phyloP scores from a whole-genome alignment of 257 asterid genomes.

The Ophiorrhiza pumila region DNA sequence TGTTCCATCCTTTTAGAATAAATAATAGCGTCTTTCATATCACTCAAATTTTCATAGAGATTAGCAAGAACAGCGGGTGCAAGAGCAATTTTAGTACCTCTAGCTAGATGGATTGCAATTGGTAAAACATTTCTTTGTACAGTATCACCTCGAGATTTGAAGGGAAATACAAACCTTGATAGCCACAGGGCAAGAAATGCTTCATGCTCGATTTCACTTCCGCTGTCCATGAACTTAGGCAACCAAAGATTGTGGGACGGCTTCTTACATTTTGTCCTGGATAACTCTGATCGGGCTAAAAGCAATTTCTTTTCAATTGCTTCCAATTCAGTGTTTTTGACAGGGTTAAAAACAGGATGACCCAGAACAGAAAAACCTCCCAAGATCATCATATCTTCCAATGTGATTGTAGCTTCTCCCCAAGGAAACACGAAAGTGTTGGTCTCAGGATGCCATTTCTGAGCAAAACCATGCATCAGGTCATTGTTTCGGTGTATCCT shows the following conservation, averaged over 20 bases:
- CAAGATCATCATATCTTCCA: slow-evolving; percentile 39
- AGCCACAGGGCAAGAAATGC: slow-evolving; percentile 46
- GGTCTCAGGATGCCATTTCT: slow-evolving; percentile 39
- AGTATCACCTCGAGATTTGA: slow-evolving; percentile 10
- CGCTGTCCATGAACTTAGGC: slow-evolving; percentile 25
- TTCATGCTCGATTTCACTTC: slow-evolving; percentile 33
- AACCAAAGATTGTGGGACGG: slow-evolving; percentile 27
- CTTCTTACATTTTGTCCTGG: not conserved
- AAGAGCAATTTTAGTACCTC: slow-evolving; percentile 35
- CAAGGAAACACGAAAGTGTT: slow-evolving; percentile 42
- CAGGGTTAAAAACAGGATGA: slow-evolving; percentile 19
- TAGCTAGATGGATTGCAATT: slow-evolving; percentile 32
- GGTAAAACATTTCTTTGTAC: slow-evolving; percentile 19
- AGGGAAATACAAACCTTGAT: slow-evolving; percentile 25
- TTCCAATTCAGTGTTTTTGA: slow-evolving; percentile 6
- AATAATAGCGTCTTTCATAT: slow-evolving; percentile 25
- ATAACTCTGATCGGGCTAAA: not conserved
- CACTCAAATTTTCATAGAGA: slow-evolving; percentile 32
- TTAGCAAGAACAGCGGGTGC: slow-evolving; percentile 38
- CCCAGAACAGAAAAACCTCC: slow-evolving; percentile 44
- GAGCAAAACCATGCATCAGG: slow-evolving; percentile 27
- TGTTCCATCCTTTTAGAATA: not conserved
- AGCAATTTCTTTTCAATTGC: slow-evolving; percentile 2
- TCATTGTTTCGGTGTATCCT: slow-evolving; percentile 8
- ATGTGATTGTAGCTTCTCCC: slow-evolving; percentile 47